Conservation (phyloP, 2,329 filamentous ascomycete genomes). For the Dactylonectria macrodidyma region DNA sequence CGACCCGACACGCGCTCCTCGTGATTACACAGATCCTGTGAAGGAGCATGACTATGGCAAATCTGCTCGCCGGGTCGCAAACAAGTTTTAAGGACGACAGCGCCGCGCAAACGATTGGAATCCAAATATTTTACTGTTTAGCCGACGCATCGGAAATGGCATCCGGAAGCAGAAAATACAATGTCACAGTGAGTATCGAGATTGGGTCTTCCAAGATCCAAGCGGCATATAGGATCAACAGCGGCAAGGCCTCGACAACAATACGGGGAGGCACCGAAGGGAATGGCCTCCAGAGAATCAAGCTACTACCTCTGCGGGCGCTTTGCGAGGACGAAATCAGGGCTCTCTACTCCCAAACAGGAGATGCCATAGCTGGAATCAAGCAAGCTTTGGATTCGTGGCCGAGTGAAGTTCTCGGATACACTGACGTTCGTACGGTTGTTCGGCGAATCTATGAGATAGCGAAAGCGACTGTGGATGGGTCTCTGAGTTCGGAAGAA, state of each 20-base stretch:
- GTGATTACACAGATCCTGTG: background rate
- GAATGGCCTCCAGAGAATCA: constrained; percentile 1
- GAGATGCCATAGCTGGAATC: background rate
- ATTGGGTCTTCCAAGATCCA: constrained; percentile 3
- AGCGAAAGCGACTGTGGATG: constrained; percentile 1
- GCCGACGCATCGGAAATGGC: background rate
- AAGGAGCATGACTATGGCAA: background rate
- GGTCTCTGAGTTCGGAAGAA: background rate
- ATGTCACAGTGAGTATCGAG: constrained; percentile 3
- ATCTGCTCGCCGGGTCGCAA: background rate
- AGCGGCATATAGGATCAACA: background rate
- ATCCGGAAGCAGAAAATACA: constrained; percentile 1
- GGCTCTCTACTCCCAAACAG: background rate
- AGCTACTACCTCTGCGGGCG: background rate
- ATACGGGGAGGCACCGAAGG: background rate
- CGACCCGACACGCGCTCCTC: background rate
- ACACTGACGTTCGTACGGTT: background rate
- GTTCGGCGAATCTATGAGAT: constrained; percentile 3
- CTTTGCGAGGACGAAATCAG: constrained; percentile 1
- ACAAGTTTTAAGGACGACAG: background rate
- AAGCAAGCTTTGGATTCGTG: background rate
- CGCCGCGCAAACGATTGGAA: background rate
- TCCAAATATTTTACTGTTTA: background rate
- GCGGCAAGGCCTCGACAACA: background rate
- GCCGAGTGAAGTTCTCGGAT: background rate